Base-by-base conservation (phyloP, 2,329 filamentous ascomycete genomes). In the Penicillium fuscoglaucum region DNA sequence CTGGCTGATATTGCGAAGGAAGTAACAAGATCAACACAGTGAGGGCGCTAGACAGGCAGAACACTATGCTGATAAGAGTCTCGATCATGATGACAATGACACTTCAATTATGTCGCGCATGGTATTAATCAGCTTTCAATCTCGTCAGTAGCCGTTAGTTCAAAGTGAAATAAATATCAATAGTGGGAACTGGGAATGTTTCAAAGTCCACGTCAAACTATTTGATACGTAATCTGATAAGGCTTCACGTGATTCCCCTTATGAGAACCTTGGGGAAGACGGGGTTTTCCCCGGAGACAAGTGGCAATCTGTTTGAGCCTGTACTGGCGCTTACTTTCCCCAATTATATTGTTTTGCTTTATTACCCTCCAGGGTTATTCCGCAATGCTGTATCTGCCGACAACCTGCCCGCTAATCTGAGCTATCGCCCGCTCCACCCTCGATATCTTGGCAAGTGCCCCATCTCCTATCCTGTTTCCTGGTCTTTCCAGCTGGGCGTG, bases 21-120 rank as follows among this genome's bases (percentile, higher is more conserved):
- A 85, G 71, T 8, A 80, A 77, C 52, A 84, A 61, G 28, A 87
- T 77, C 39, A 84, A 68, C 41, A 83, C 60, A 8, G 80, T 82
- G 63, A 85, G 66, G 12, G 77, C 65, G 4, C 78, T 82, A 17
- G 80, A 82, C 44, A 84, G 64, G 65, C 59, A 80, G 53, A 75
- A 76, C 28, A 68, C 72, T 60, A 76, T 58, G 54, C 66, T 73
- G 52, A 76, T 69, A 50, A 75, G 55, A 17, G 65, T 63, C 39
- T 73, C 73, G 56, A 75, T 71, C 68, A 78, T 76, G 61, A 55
- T 61, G 55, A 26, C 28, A 54, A 54, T 54, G 21, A 10, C 13
- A 21, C 37, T 41, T 35, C n/a, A 43, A 28, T 13, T 37, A 17
- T 24, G 4, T 40, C n/a, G 9, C 17, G 37, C 43, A 47, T 47